Conservation (phyloP, 495 filamentous ascomycete genomes). For the Apiosordaria backusii region DNA sequence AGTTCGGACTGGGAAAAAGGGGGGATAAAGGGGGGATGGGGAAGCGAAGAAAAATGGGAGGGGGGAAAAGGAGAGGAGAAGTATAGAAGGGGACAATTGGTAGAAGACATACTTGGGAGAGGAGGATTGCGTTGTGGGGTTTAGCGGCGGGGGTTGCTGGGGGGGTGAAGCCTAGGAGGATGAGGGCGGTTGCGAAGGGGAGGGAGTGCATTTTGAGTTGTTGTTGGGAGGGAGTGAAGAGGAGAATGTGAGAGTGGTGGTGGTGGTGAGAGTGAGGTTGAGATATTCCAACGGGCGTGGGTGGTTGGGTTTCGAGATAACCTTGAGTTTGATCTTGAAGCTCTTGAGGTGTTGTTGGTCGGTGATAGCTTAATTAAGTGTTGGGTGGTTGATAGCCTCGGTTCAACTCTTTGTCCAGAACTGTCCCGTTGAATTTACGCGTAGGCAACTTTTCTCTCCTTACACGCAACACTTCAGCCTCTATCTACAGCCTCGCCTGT, state of each 20-base stretch:
- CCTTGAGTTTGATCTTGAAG: no score
- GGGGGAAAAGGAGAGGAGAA: no score
- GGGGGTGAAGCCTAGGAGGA: slow-evolving; percentile 9
- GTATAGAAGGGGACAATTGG: no score
- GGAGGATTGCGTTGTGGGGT: slow-evolving; percentile 29
- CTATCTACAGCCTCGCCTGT: no score
- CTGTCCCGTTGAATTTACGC: not conserved
- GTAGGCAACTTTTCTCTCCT: not conserved
- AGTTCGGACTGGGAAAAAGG: not conserved
- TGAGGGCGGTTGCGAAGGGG: not conserved
- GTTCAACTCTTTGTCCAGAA: not conserved
- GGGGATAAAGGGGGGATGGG: not conserved
- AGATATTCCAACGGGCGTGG: no score
- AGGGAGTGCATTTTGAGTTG: slow-evolving; percentile 15
- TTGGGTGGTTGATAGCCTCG: not conserved
- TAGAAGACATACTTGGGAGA: slow-evolving; percentile 25
- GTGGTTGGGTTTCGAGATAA: no score
- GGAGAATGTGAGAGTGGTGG: no score
- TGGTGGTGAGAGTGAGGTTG: no score
- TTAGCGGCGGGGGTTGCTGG: slow-evolving; percentile 10
- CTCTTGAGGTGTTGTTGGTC: no score
- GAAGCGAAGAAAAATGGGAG: not conserved
- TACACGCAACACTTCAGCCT: not conserved
- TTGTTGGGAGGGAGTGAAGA: no score
- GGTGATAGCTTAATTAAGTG: no score